phyloP scores from a whole-genome alignment of 371 early-diverging fungal genomes.

The Mortierella sp. region DNA sequence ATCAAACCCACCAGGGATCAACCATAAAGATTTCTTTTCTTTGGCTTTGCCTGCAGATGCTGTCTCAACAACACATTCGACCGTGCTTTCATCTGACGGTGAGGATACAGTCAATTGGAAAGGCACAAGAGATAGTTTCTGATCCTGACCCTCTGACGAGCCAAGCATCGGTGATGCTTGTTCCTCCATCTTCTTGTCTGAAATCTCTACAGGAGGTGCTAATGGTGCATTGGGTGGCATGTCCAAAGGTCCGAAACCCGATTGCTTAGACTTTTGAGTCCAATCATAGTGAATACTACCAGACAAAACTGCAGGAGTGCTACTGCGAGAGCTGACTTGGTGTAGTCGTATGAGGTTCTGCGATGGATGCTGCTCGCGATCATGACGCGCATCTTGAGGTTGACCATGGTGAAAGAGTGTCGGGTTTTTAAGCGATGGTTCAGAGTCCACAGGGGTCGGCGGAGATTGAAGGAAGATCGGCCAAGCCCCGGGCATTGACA shows the following conservation, averaged over 20 bases:
- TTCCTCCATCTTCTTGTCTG: background rate
- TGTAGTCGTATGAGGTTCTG: background rate
- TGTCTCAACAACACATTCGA: conserved; percentile 10
- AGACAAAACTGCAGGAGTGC: conserved; percentile 31
- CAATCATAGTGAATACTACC: conserved; percentile 16
- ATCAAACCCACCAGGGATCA: background rate
- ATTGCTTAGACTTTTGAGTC: background rate
- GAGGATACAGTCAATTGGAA: background rate
- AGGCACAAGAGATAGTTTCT: background rate
- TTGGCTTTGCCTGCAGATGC: background rate
- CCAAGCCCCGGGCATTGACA: background rate
- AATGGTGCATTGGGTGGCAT: background rate
- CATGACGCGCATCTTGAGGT: background rate
- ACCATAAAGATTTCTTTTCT: background rate
- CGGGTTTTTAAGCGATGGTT: background rate
- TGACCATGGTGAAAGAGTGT: conserved; percentile 11
- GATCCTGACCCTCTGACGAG: background rate
- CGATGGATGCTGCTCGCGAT: background rate
- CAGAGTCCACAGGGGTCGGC: background rate
- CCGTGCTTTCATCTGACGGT: conserved; percentile 5
- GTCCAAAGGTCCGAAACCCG: conserved; percentile 25
- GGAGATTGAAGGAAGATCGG: background rate
- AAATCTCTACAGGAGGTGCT: background rate
- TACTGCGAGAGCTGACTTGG: conserved; percentile 17
- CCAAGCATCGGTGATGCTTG: background rate